Evolutionary conservation across 352 stramenopile genomes (phyloP).

Genomic region (Phytophthora gonapodyides): DNA sequence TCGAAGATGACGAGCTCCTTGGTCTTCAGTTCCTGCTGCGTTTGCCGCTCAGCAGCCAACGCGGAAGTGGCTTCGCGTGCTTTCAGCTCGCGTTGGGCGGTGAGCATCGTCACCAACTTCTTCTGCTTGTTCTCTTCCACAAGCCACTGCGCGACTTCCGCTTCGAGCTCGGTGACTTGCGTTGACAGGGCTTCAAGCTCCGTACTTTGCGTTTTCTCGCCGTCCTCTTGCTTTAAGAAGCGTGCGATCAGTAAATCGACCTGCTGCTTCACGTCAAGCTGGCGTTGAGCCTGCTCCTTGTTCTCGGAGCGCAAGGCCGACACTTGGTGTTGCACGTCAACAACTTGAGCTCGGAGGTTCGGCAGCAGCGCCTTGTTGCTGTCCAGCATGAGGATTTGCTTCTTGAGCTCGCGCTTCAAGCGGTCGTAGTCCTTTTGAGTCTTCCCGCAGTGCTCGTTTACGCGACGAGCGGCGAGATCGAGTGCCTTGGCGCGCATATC

Average conservation of each 20-base stretch:
- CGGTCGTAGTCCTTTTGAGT: conserved; percentile 83
- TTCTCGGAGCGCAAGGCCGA: conserved; percentile 65
- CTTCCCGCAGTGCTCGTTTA: conserved; percentile 67
- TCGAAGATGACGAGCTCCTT: conserved; percentile 95
- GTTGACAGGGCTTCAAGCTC: conserved; percentile 68
- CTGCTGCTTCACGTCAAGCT: conserved; percentile 90
- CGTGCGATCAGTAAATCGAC: conserved; percentile 90
- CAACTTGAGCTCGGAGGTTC: conserved; percentile 79
- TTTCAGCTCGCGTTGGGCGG: conserved; percentile 91
- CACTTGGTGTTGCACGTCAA: conserved; percentile 78
- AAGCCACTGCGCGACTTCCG: conserved; percentile 87
- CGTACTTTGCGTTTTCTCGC: conserved; percentile 71
- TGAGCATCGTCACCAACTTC: conserved; percentile 89
- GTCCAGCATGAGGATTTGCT: conserved; percentile 86
- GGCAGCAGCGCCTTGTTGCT: conserved; percentile 73
- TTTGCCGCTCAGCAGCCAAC: conserved; percentile 80
- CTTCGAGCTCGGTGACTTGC: conserved; percentile 77
- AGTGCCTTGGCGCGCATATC: conserved; percentile 67
- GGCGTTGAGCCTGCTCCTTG: conserved; percentile 60
- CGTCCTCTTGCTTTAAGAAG: conserved; percentile 87
- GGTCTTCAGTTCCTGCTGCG: conserved; percentile 91
- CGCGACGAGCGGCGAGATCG: conserved; percentile 53
- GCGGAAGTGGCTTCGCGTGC: conserved; percentile 81
- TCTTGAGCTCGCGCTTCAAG: conserved; percentile 88
- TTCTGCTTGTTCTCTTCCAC: conserved; percentile 88